A percentile compares a stretch with the other conserved stretches of the same genome.
Evolutionary conservation across 768 basidiomycete species (phyloP).

Genomic region (Pleurotus cornucopiae): DNA sequence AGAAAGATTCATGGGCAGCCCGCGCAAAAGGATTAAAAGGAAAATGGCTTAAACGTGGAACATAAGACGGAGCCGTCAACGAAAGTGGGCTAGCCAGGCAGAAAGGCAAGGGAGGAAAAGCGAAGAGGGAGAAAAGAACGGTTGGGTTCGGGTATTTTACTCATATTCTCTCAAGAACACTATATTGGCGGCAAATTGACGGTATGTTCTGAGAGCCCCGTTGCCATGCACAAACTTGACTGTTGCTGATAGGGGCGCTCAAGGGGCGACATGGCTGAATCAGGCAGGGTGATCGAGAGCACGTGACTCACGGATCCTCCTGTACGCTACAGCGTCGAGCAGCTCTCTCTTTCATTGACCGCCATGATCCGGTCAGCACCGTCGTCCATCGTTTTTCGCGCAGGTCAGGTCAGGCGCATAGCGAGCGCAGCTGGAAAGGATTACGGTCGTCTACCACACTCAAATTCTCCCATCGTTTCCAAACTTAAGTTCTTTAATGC

Average conservation of each 20-base stretch:
- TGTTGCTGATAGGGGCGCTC: too few species aligned
- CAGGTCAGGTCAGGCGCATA: constrained; percentile 12
- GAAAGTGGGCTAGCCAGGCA: constrained; percentile 31
- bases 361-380: constrained; percentile 31
- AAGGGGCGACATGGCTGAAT: background rate
- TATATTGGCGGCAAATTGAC: background rate
- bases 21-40: constrained; percentile 16
- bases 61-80: constrained; percentile 17
- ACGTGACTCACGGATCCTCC: constrained; percentile 7
- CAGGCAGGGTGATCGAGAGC: background rate
- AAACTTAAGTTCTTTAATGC: constrained; percentile 80
- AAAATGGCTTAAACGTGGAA: constrained; percentile 7
- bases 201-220: background rate
- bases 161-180: constrained; percentile 1
- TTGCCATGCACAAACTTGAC: background rate
- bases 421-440: constrained; percentile 10
- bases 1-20: constrained; percentile 10
- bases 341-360: constrained; percentile 9
- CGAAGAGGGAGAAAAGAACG: constrained; percentile 18
- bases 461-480: constrained; percentile 60
- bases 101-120: constrained; percentile 19
- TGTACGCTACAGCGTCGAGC: background rate
- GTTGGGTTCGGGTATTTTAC: background rate
- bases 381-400: constrained; percentile 15
- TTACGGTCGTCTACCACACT: constrained; percentile 31